Percentiles rank a stretch among this genome's conserved stretches.
Conservation (phyloP, 164 flowering plant species). For the Vitis riparia region DNA sequence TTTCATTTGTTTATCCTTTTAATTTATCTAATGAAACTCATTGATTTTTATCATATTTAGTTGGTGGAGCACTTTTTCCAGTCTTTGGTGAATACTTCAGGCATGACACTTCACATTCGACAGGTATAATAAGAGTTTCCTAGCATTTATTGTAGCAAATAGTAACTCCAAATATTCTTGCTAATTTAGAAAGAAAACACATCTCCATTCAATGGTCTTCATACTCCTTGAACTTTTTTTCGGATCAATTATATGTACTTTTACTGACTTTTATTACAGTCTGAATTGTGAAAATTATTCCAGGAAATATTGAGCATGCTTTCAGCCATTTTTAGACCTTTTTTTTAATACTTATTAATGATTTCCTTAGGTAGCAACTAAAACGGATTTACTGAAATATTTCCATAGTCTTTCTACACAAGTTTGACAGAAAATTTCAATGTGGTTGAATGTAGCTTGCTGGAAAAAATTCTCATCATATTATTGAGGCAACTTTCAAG, state of each 20-base stretch:
- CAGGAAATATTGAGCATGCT: too few species aligned
- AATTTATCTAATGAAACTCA: not conserved
- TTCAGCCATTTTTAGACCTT: too few species aligned
- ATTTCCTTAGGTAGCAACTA: too few species aligned
- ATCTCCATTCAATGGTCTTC: too few species aligned
- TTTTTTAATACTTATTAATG: too few species aligned
- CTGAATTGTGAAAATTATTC: too few species aligned
- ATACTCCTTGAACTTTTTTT: too few species aligned
- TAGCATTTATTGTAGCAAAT: not conserved
- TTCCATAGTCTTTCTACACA: too few species aligned
- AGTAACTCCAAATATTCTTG: not conserved
- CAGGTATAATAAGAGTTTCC: constrained; percentile 54
- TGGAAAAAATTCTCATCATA: constrained; percentile 96
- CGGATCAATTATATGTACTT: too few species aligned
- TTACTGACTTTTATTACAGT: too few species aligned
- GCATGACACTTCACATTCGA: constrained; percentile 96
- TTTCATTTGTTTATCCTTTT: not conserved
- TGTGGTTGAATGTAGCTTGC: constrained; percentile 60
- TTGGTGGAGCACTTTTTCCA: constrained; percentile 99
- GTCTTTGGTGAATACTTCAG: constrained; percentile 96
- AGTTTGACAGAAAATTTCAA: not conserved
- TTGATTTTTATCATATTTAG: constrained; percentile 28
- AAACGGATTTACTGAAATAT: too few species aligned
- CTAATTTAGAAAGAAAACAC: not conserved
- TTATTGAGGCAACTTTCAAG: constrained; percentile 97